phyloP scores from a whole-genome alignment of 306 rosid genomes.

The Begonia peltatifolia region DNA sequence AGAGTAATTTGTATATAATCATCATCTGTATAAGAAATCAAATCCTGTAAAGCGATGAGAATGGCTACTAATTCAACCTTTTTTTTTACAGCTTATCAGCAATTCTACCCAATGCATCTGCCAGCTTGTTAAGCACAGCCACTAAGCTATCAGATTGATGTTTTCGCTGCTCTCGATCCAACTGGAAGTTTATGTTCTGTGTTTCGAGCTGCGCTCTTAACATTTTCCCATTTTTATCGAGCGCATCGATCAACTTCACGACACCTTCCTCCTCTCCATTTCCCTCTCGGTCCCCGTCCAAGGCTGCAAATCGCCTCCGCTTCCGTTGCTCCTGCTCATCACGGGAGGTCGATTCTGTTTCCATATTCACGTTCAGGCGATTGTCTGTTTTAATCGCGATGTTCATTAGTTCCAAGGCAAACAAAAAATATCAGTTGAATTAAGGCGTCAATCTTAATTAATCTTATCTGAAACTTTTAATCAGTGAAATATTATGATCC shows the following conservation, averaged over 20 bases:
- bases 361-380: conserved; percentile 40
- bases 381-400: conserved; percentile 19
- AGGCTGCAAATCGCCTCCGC: conserved; percentile 44
- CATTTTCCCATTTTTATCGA: conserved; percentile 75
- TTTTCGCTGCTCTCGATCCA: conserved; percentile 78
- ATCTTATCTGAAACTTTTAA: no score
- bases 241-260: conserved; percentile 55
- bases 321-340: conserved; percentile 40
- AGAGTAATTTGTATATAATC: no score
- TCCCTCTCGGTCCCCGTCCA: conserved; percentile 41
- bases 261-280: conserved; percentile 47
- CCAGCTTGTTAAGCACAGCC: conserved; percentile 85
- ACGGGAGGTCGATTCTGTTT: conserved; percentile 52
- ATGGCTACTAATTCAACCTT: background rate
- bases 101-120: conserved; percentile 81
- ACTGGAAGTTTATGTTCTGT: conserved; percentile 55
- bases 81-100: conserved; percentile 62
- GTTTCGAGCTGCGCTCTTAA: conserved; percentile 61
- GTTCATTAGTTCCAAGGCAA: conserved; percentile 26
- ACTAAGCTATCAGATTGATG: conserved; percentile 51
- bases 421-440: no score
- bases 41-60: no score
- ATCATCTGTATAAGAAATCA: no score
- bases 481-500: no score
- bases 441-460: no score